These are phyloP conservation scores for Clarireedia paspali DNA, from an alignment of 2,329 filamentous ascomycete genomes.

Conservation along the genomic window DNA sequence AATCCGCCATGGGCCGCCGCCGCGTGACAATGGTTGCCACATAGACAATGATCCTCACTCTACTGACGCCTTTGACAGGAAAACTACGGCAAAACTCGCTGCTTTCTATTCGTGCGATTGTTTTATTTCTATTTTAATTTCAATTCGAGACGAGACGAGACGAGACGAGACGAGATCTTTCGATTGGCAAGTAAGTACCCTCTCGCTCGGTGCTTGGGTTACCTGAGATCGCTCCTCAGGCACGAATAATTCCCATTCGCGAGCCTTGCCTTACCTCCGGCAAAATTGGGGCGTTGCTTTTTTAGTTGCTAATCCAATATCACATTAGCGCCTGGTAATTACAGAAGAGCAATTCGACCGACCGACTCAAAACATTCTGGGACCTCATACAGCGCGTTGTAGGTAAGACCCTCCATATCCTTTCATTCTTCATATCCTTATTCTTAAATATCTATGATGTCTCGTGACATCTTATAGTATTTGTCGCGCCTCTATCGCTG, in stretches of 20 bases:
- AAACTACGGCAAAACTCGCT: not conserved
- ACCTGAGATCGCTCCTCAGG: no score
- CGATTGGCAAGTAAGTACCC: no score
- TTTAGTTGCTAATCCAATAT: constrained; percentile 10
- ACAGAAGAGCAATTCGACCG: constrained; percentile 4
- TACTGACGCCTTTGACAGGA: not conserved
- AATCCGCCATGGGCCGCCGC: no score
- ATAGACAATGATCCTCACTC: not conserved
- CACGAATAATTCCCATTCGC: no score
- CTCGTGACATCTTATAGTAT: constrained; percentile 12
- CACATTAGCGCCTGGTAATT: not conserved
- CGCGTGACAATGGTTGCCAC: no score
- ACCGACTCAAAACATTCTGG: constrained; percentile 10
- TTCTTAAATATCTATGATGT: constrained; percentile 8
- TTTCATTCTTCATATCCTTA: constrained; percentile 6
- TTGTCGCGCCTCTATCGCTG: constrained; percentile 7
- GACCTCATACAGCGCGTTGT: constrained; percentile 21
- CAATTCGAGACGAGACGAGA: not conserved
- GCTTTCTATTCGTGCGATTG: not conserved
- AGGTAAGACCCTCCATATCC: constrained; percentile 28
- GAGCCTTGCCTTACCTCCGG: no score
- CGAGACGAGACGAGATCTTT: no score
- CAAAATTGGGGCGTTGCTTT: constrained; percentile 5
- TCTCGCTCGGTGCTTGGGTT: no score
- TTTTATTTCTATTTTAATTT: not conserved